These are phyloP conservation scores for Boletellus ananas DNA, from an alignment of 768 basidiomycete species.

Conservation along the genomic window DNA sequence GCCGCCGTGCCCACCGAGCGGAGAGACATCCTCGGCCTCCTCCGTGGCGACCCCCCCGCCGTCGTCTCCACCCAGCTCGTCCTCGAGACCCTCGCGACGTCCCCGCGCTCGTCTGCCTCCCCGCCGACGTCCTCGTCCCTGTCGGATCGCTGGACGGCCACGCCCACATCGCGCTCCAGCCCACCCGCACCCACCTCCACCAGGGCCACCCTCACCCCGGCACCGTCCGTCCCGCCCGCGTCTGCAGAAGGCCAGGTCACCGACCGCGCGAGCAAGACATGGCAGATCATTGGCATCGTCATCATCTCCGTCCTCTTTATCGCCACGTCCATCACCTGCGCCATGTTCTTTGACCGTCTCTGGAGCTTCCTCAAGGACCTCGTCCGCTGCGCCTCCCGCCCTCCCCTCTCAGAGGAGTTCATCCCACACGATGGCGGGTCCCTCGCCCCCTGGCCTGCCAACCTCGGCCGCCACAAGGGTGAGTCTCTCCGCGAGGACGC, in stretches of 20 bases:
- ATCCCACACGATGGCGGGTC: constrained; percentile 45
- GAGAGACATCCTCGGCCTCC: constrained; percentile 17
- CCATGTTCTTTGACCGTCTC: constrained; percentile 72
- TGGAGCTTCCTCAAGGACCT: constrained; percentile 56
- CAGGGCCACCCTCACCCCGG: constrained; percentile 2
- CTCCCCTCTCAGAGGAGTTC: constrained; percentile 47
- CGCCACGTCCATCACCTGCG: constrained; percentile 49
- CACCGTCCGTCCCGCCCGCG: constrained; percentile 4
- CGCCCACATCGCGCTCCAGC: neutral
- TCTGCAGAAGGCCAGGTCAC: constrained; percentile 16
- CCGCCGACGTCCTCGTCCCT: neutral
- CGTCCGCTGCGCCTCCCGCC: constrained; percentile 37
- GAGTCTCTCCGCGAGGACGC: constrained; percentile 1
- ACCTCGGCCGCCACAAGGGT: neutral
- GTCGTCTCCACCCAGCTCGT: neutral
- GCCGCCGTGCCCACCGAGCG: neutral
- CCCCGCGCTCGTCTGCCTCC: neutral
- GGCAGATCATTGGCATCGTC: constrained; percentile 69
- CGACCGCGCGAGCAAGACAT: constrained; percentile 46
- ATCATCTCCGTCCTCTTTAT: constrained; percentile 61
- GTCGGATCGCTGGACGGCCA: neutral
- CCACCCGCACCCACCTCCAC: neutral
- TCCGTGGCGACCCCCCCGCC: constrained; percentile 4
- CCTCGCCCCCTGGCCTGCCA: constrained; percentile 4
- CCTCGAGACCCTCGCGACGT: neutral